Base-by-base conservation (phyloP, 441 rosid species). In the Flueggea neowawraea region DNA sequence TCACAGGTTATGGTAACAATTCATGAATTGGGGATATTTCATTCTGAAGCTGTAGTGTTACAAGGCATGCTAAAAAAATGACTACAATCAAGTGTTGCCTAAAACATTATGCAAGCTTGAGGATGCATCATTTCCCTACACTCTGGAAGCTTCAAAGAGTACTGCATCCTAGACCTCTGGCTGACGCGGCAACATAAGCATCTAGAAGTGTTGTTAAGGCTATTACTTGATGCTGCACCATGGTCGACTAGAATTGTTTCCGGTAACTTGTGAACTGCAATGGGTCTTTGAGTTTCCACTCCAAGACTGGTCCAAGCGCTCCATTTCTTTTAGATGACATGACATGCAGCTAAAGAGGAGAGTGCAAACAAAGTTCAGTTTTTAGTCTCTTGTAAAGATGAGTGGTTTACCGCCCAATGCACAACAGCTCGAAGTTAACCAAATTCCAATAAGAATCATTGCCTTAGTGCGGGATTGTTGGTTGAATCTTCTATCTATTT, bases 251-350 rank as follows among this genome's bases (percentile, higher is more conserved):
- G 69, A 77, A 80, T 80, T 31, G 78, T 68, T 49, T 66, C 81
- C 14, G 92, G 77, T 61, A 90, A 86, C 62, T 83, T 82, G 81
- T 92, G 95, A 61, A 92, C 88, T 22, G 82, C 73, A 70, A 89
- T 80, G 73, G 84, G 75, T 95, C 98, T 65, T 78, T 84, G 62
- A 92, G 97, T 74, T 87, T 95, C 99, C 99, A 95, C 60, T 73
- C 87, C 68, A 43, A 65, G 57, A 87, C 80, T 22, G 73, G 66
- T 70, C 96, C 97, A 55, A 71, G 73, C 14, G 88, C 89, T 69
- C 87, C 92, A 67, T 76, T 73, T 76, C 99, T 92, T 11, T 47
- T 6, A 4, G 50, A 36, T 10, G 9, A 47, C 12, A 47, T 47
- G 9, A 47, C 12, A 47, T 47, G 54, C 33, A 43, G 33, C 10